phyloP scores from a whole-genome alignment of 179 eudicot genomes.

The Silene noctiflora region DNA sequence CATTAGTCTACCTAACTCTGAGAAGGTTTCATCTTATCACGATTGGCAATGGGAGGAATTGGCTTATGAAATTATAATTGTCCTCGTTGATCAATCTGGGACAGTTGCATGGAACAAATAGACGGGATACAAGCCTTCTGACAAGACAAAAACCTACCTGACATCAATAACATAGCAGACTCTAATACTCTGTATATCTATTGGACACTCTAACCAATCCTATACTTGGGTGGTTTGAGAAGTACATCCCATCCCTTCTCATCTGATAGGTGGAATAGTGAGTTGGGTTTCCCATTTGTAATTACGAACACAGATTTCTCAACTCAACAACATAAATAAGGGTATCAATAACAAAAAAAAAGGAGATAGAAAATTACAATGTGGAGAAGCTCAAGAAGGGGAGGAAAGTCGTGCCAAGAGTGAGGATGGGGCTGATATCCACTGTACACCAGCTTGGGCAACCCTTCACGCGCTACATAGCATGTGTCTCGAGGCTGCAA shows the following conservation, averaged over 20 bases:
- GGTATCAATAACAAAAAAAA: constrained; percentile 2
- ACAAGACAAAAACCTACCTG: no score
- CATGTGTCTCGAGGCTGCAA: constrained; percentile 91
- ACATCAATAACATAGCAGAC: not conserved
- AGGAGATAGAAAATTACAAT: constrained; percentile 30
- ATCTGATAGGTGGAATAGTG: not conserved
- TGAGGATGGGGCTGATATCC: constrained; percentile 77
- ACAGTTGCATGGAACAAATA: no score
- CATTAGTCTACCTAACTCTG: not conserved
- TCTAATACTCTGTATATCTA: no score
- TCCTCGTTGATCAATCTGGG: no score
- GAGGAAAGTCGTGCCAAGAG: constrained; percentile 83
- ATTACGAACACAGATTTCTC: not conserved
- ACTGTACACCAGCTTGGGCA: constrained; percentile 58
- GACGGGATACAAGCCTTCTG: no score
- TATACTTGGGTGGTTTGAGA: not conserved
- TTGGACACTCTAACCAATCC: not conserved
- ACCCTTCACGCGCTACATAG: constrained; percentile 64
- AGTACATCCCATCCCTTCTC: not conserved
- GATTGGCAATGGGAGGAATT: no score
- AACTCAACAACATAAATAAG: not conserved
- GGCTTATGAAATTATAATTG: no score
- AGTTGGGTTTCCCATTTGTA: not conserved
- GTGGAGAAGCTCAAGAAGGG: constrained; percentile 50
- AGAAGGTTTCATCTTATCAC: no score